Conservation (phyloP, 1,284 basidiomycete genomes). For the Ganoderma sp. region DNA sequence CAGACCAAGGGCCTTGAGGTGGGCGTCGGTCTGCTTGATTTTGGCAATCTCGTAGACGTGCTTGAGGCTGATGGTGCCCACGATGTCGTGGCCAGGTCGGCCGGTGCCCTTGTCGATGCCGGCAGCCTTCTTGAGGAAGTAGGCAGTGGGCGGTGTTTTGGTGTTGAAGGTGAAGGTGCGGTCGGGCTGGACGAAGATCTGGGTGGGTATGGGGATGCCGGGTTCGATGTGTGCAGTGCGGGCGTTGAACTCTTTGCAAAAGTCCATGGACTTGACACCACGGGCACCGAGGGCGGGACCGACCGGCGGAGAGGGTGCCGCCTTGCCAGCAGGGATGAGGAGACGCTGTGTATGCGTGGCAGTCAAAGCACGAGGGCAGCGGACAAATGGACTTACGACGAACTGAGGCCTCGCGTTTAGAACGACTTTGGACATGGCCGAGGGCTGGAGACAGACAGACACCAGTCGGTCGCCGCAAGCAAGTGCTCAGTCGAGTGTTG, state of each 20-base stretch:
- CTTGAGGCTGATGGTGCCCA: constrained; percentile 90
- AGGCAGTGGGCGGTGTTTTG: constrained; percentile 90
- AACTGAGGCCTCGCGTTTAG: constrained; percentile 63
- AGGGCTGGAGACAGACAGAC: constrained; percentile 16
- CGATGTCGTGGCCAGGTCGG: constrained; percentile 75
- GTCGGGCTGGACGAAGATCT: constrained; percentile 94
- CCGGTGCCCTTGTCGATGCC: constrained; percentile 91
- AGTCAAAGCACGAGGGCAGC: constrained; percentile 16
- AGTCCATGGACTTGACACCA: constrained; percentile 99
- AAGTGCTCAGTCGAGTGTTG: constrained; percentile 9
- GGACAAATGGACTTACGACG: constrained; percentile 54
- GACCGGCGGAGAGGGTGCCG: constrained; percentile 94
- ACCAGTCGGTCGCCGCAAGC: constrained; percentile 19
- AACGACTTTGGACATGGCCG: constrained; percentile 63
- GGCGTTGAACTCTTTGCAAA: constrained; percentile 97
- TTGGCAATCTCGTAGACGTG: constrained; percentile 99
- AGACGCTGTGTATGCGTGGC: constrained; percentile 88
- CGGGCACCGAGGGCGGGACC: constrained; percentile 97
- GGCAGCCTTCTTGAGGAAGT: constrained; percentile 92
- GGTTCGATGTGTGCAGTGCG: constrained; percentile 88
- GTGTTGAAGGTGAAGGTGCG: constrained; percentile 93
- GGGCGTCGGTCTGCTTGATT: constrained; percentile 92
- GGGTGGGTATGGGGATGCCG: constrained; percentile 88
- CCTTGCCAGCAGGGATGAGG: constrained; percentile 92
- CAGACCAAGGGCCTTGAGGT: constrained; percentile 82